Evolutionary conservation across 345 rosid genomes (phyloP).

Genomic region (Hibiscus syriacus): DNA sequence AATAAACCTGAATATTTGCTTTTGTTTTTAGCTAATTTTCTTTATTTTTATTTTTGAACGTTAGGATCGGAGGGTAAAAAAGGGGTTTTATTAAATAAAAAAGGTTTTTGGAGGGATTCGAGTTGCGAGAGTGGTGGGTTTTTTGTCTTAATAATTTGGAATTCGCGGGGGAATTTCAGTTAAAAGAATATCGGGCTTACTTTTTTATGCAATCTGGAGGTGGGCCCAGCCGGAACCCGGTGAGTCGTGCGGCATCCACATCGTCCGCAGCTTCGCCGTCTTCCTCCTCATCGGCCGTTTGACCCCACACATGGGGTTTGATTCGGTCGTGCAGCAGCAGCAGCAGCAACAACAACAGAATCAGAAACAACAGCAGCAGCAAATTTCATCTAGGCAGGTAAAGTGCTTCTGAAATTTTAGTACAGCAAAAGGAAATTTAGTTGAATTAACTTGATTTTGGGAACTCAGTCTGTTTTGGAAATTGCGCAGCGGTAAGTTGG

Average conservation of each 20-base stretch:
- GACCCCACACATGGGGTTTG: constrained; percentile 55
- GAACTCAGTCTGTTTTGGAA: constrained; percentile 11
- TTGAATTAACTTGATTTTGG: constrained; percentile 13
- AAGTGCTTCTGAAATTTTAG: constrained; percentile 7
- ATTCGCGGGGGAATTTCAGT: constrained; percentile 17
- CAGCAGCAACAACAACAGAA: constrained; percentile 25
- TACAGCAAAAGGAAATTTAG: background rate
- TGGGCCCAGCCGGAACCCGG: constrained; percentile 72
- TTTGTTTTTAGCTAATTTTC: background rate
- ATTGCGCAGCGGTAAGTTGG: background rate
- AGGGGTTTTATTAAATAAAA: constrained; percentile 16
- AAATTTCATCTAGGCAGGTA: constrained; percentile 71
- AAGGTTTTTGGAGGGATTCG: constrained; percentile 45
- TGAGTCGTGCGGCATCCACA: constrained; percentile 76
- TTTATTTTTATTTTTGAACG: constrained; percentile 23
- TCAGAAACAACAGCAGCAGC: background rate
- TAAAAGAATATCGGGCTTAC: constrained; percentile 6
- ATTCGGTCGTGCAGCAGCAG: constrained; percentile 60
- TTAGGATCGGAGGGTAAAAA: constrained; percentile 51
- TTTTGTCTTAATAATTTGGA: constrained; percentile 12
- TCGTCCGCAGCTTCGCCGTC: constrained; percentile 93
- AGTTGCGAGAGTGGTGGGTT: background rate
- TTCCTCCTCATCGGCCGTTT: constrained; percentile 89
- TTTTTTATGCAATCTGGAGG: constrained; percentile 72
- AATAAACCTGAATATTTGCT: constrained; percentile 9